Base-by-base conservation (phyloP, 441 rosid genomes). In the Pelargonium exstipulatum region DNA sequence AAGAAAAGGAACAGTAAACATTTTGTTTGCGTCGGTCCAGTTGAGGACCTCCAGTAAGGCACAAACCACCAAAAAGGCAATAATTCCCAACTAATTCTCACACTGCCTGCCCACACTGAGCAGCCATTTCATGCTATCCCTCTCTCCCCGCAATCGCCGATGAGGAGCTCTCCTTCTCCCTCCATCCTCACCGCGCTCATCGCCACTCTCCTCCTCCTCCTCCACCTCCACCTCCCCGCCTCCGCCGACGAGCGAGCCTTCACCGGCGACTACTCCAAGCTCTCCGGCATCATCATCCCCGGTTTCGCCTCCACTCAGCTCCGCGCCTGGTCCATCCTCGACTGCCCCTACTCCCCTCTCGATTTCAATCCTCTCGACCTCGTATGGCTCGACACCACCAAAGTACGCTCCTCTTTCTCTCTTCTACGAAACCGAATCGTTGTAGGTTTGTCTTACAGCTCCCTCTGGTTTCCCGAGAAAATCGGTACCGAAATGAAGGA, bases 261-360 rank as follows among this genome's bases (percentile, higher is more conserved):
- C 69, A 73, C 64, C 73, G 89, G 88, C 35, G 85, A 84, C 77
- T 88, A 87, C 81, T 86, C 91, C 20, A 88, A 85, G 87, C 72
- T 92, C 12, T 90, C 99, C 13, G 99, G 99, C 73, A 88, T 95
- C 67, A 90, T 95, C 82, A 95, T 95, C 9, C 99, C 98, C 10
- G 99, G 97, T 55, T 95, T 95, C 78, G 99, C 98, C 48, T 95
- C 98, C 58, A 85, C 97, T 78, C 99, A 92, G 95, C 81, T 95
- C 10, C 78, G 99, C 72, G 99, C 98, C 5, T 95, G 99, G 99
- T 95, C 99, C 48, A 83, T 92, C 74, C 97, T 95, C 62, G 98
- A 95, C 83, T 95, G 99, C 63, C 98, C 98, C 1, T 92, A 85
- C 85, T 80, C 91, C 60, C 99, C 99, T 18, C 95, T 95, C 77